Evolutionary conservation across 495 filamentous ascomycete genomes (phyloP), one percentile per base, ranked within the genome.

Genomic region (Lasiosphaeria miniovina): DNA sequence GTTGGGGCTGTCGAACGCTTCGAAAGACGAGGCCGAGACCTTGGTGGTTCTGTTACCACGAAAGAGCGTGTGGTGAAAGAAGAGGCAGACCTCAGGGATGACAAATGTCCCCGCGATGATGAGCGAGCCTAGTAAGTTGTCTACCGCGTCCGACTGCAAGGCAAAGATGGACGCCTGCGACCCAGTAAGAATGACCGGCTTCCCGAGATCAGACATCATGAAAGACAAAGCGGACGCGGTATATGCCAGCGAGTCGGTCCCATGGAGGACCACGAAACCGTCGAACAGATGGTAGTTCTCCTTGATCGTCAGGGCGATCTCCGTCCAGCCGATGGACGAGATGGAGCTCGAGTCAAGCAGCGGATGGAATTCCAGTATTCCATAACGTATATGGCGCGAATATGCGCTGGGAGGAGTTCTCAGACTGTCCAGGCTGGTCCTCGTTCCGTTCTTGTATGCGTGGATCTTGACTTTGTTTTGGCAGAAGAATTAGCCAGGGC

Each of bases 71-170:
- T 95, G 88, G 72, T 94, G 90, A 80, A 98, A 98, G 78, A 95
- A 97, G 49, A 98, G 80, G 70, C 91, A 93, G 36, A 98, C 93
- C 70, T 98, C 94, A 0, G 94, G 93, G 62, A 98, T 92, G 77
- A 91, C 90, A 73, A 97, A 98, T 57, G 95, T 94, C 50, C 93
- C 93, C 6, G 94, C 94, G 60, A 98, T 90, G 68, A 96, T 93
- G 56, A 98, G 79, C 24, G 91, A 91, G 34, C 90, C 90, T 10
- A 98, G 87, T 12, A 98, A 79, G 65, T 98, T 98, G 73, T 96
- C 93, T n/a, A 91, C 90, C 6, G 94, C 94, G 73, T 98, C 94
- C 41, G 88, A 96, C 69, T 97, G 91, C 17, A 97, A 82, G 55
- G 93, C 88, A 34, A 93, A 85, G 81, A 98, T 98, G 31, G 91